Evolutionary conservation across 2,329 filamentous ascomycete genomes (phyloP), one percentile per base, ranked within the genome.

Genomic region (Clarireedia hainanense): DNA sequence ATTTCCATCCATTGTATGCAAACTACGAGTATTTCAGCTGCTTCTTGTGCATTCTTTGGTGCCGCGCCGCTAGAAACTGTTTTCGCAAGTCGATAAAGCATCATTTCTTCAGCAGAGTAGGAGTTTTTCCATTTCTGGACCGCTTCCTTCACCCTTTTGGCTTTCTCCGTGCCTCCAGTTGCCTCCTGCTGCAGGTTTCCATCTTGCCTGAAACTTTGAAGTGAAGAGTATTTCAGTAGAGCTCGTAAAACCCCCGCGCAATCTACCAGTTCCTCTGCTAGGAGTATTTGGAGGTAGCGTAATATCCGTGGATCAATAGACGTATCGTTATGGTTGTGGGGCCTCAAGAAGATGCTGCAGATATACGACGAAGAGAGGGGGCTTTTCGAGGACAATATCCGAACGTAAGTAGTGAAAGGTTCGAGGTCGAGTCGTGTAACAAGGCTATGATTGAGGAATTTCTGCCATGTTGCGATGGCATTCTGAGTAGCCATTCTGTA

Each of bases 1-100:
- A 83, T 67, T 1, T 73, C 66, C 77, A 85, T 83, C 80, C 82
- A 86, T 60, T 74, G 73, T 20, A 77, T 77, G 55, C 81, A 74
- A 45, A 77, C 68, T 52, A 71, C 70, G 24, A 77, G 74, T 39
- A 83, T 68, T 20, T 76, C 72, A 7, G 83, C 62, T 0, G 77
- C 79, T n/a, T 79, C 75, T 27, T 74, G 68, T 15, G 70, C 65
- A 24, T 72, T 73, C 56, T 68, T 71, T 48, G 83, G 78, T 1
- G 74, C 76, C 0, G 67, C 70, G 0, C 76, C 80, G 48, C 80
- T 74, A 1, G 77, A 61, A 17, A 70, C 65, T 40, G 51, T 43
- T 52, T 66, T 69, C 39, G 65, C 64, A 23, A 68, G 52, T 17
- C 65, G 59, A 52, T 69, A 69, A 46, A 70, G 64, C 6, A 70